phyloP scores from a whole-genome alignment of 768 basidiomycete species.

The Lentinula guzmanii region DNA sequence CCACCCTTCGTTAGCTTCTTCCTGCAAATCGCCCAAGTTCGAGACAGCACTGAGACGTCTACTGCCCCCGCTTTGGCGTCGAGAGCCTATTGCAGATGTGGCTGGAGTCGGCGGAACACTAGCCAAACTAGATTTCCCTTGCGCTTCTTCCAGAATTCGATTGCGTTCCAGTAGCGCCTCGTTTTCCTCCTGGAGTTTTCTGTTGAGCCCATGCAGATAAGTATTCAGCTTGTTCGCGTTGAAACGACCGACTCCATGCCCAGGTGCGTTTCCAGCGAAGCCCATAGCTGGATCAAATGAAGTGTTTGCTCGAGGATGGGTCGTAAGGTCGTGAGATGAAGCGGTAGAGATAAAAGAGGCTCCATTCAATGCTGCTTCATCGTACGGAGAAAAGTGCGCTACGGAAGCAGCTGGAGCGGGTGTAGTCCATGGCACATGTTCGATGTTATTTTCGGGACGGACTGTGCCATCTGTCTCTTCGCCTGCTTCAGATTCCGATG shows the following conservation, averaged over 20 bases:
- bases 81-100: constrained; percentile 20
- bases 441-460: constrained; percentile 16
- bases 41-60: constrained; percentile 49
- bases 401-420: constrained; percentile 27
- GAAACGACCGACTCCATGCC: constrained; percentile 69
- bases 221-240: constrained; percentile 82
- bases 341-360: constrained; percentile 76
- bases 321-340: constrained; percentile 85
- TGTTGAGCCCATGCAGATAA: constrained; percentile 82
- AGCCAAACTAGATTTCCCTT: constrained; percentile 18
- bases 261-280: constrained; percentile 55
- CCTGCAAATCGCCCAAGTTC: constrained; percentile 54
- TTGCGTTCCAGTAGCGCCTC: constrained; percentile 54
- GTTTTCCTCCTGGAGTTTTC: constrained; percentile 82
- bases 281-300: constrained; percentile 85
- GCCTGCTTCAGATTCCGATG: constrained; percentile 30
- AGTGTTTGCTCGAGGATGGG: constrained; percentile 74
- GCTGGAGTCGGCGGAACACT: constrained; percentile 21
- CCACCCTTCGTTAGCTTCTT: constrained; percentile 66
- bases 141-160: constrained; percentile 47
- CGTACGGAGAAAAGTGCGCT: constrained; percentile 32
- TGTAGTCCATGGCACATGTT: constrained; percentile 14
- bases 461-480: constrained; percentile 13
- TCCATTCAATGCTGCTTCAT: constrained; percentile 40
- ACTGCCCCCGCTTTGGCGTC: constrained; percentile 31